A percentile compares a stretch with the other conserved stretches of the same genome.
Evolutionary conservation across 208 protist genomes (phyloP).

Genomic region (Leishmania mexicana): DNA sequence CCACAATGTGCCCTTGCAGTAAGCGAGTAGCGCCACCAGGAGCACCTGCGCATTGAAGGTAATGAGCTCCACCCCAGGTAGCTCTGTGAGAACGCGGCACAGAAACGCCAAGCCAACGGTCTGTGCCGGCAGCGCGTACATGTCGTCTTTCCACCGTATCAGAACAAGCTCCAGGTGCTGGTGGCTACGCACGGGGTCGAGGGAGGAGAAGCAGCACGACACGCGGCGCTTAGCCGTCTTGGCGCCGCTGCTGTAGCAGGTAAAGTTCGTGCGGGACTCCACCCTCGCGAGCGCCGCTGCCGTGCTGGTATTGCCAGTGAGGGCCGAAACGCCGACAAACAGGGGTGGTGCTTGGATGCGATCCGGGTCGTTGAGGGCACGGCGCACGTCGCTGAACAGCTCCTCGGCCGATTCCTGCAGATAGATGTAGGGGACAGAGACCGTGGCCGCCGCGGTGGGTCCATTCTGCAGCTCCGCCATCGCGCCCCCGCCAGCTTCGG

Average conservation of each 20-base stretch:
- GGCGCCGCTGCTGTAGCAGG: conserved; percentile 19
- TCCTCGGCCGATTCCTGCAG: conserved; percentile 30
- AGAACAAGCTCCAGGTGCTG: conserved; percentile 47
- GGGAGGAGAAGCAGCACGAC: conserved; percentile 25
- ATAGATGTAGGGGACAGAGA: conserved; percentile 45
- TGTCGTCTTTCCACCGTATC: conserved; percentile 77
- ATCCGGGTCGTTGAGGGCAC: conserved; percentile 69
- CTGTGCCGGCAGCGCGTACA: conserved; percentile 56
- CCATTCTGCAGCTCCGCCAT: conserved; percentile 13
- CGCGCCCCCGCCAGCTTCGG: neutral
- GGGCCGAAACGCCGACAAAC: conserved; percentile 62
- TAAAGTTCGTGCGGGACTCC: conserved; percentile 36
- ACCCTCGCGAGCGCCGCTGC: conserved; percentile 1
- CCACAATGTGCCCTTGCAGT: conserved; percentile 46
- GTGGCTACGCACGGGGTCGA: conserved; percentile 42
- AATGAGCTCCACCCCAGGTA: conserved; percentile 86
- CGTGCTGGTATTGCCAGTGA: neutral
- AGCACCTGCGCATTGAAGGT: conserved; percentile 84
- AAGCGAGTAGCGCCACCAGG: conserved; percentile 62
- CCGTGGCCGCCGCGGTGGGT: conserved; percentile 16
- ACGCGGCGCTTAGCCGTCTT: conserved; percentile 24
- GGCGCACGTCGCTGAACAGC: conserved; percentile 57
- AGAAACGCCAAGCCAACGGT: conserved; percentile 59
- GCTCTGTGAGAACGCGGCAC: conserved; percentile 58
- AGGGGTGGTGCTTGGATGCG: conserved; percentile 85